Base-by-base conservation (phyloP, 2,329 filamentous ascomycete species). In the Fusarium armeniacum region DNA sequence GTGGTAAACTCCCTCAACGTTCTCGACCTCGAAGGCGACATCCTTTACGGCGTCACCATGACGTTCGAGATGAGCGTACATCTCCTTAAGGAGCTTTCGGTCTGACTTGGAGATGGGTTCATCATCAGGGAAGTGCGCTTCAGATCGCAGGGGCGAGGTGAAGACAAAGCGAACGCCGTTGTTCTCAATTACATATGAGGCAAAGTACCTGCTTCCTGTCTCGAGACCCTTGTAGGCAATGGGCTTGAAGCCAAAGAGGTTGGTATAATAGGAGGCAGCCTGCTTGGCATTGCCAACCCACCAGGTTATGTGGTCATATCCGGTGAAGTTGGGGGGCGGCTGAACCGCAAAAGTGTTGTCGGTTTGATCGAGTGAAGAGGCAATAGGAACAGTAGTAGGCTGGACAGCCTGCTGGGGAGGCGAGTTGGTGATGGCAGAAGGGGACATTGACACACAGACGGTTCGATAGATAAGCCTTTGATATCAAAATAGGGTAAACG, bases 201-300 rank as follows among this genome's bases (percentile, higher is more conserved):
- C 92, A 69, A 94, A 87, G 71, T 88, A 90, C 60, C 93, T 89
- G 69, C 89, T 93, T 67, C 93, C 93, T 1, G 94, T 98, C 81
- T 98, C 94, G 7, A 98, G 89, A 7, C 94, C 95, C 41, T 87
- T 87, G 81, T 97, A 97, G 67, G 95, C 95, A 60, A 97, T 81
- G 22, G 88, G 88, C 75, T 88, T 84, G 83, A 98, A 97, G 58
- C 93, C 94, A 84, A 98, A 94, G 71, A 94, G 91, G 13, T 89
- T 90, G 72, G 91, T 90, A 82, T 97, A 98, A 83, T 93, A 98
- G 16, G 91, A 87, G 40, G 94, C 94, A 4, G 94, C 93, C 84
- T 98, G 94, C 83, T 98, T 98, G 74, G 95, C 94, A 78, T 98
- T 98, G 78, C 94, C 94, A 32, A 98, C 95, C 84, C 93, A 97